Base-by-base conservation (phyloP, 805 yeast species). In the Spathaspora arborariae region DNA sequence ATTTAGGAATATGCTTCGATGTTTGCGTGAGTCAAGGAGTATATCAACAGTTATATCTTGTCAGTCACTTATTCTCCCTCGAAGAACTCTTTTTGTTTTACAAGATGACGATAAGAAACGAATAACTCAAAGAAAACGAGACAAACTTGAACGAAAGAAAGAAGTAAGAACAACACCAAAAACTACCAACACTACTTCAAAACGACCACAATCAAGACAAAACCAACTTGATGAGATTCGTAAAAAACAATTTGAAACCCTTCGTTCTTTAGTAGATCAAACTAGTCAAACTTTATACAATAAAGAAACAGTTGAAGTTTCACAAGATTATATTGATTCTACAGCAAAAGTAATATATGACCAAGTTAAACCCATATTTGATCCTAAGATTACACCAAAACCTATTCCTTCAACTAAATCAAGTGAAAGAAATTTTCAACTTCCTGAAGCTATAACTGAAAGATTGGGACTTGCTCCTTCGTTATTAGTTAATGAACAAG, bases 381-480 rank as follows among this genome's bases (percentile, higher is more conserved):
- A 30, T 30, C 35, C 35, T 10, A 15, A 13, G n/a, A 3, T 13
- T 30, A n/a, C 16, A 6, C 35, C 35, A 9, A 30, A 10, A 30
- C 35, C 35, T 13, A 30, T 27, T 7, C 33, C 33, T 13, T 27
- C 35, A 30, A 13, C 35, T 16, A 30, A 6, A 13, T 15, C 3
- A 8, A 7, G n/a, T 7, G 6, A 6, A 8, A 16, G 16, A 3
- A 13, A 3, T 15, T 30, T 30, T 15, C 55, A 57, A 1, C 46
- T 79, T 3, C 82, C 84, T 0, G 42, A 47, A 1, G 43, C 62
- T 0, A 61, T 79, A 9, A 44, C 58, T 10, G 65, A 63, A 3
- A 62, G 64, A 27, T 53, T 79, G 7, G 76, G 75, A 0, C 64
- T 71, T 11, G 60, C 78, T 0, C 53, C 71, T 3, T 69, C 66